Evolutionary conservation across 352 stramenopile species (phyloP).

Genomic region (Peronospora belbahrii): DNA sequence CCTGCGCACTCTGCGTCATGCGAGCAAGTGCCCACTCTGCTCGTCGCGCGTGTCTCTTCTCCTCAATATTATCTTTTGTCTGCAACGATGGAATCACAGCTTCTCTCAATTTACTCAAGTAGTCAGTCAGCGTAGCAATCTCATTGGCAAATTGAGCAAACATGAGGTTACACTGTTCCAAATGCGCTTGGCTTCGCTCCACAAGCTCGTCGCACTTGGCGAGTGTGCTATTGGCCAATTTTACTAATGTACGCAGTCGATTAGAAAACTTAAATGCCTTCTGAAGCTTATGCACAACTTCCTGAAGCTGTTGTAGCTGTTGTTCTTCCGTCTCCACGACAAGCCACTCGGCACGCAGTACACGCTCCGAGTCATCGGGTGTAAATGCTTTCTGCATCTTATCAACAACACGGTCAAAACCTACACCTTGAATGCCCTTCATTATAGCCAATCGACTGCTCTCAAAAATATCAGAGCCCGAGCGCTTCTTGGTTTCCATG

Average conservation of each 20-base stretch:
- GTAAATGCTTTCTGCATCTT: conserved; percentile 66
- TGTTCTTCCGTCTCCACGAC: conserved; percentile 75
- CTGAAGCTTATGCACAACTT: conserved; percentile 54
- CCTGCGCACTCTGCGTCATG: conserved; percentile 63
- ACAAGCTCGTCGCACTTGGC: conserved; percentile 60
- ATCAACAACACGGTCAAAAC: conserved; percentile 38
- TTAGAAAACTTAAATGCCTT: conserved; percentile 84
- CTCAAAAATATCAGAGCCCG: conserved; percentile 43
- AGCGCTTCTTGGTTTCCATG: conserved; percentile 20
- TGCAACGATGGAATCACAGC: conserved; percentile 44
- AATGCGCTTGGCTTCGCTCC: conserved; percentile 56
- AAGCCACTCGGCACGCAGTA: conserved; percentile 63
- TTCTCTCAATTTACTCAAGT: conserved; percentile 65
- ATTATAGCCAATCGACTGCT: conserved; percentile 46
- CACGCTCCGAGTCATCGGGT: conserved; percentile 61
- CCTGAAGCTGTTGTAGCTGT: conserved; percentile 52
- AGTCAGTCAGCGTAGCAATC: conserved; percentile 66
- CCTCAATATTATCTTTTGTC: conserved; percentile 58
- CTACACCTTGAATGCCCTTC: conserved; percentile 51
- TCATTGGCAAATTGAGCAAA: conserved; percentile 76
- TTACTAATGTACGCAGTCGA: conserved; percentile 47
- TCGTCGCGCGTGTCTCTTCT: conserved; percentile 59
- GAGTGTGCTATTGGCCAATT: conserved; percentile 61
- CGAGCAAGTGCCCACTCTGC: conserved; percentile 68
- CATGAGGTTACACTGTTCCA: conserved; percentile 77